phyloP scores from a whole-genome alignment of 2,329 filamentous ascomycete genomes.

The Fusarium cicatricum region DNA sequence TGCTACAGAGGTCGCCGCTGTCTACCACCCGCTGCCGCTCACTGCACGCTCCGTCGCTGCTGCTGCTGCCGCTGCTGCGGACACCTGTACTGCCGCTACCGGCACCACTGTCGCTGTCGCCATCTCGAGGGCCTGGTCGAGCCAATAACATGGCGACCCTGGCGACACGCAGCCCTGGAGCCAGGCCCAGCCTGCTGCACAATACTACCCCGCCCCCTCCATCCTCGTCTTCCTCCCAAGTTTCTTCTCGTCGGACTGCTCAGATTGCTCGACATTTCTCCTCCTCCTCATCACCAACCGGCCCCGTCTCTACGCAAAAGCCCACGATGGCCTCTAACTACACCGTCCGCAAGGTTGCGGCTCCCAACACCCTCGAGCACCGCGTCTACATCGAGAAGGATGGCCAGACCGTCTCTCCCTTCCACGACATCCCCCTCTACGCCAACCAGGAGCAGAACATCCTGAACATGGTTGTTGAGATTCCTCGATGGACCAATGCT shows the following conservation, averaged over 20 bases:
- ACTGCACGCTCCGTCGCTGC: constrained; percentile 17
- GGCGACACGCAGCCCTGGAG: constrained; percentile 37
- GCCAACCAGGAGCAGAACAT: constrained; percentile 96
- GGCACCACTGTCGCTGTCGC: constrained; percentile 21
- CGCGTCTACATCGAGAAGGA: constrained; percentile 98
- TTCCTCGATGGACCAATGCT: constrained; percentile 99
- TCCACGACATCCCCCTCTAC: constrained; percentile 98
- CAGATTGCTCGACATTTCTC: constrained; percentile 66
- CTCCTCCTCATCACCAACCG: constrained; percentile 39
- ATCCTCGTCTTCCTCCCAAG: constrained; percentile 48
- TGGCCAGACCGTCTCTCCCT: constrained; percentile 91
- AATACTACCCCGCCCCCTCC: constrained; percentile 51
- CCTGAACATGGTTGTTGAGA: constrained; percentile 99
- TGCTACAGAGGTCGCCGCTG: constrained; percentile 34
- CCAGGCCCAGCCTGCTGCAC: constrained; percentile 35
- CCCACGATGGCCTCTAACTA: constrained; percentile 69
- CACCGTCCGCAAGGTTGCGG: constrained; percentile 84
- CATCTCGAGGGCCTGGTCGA: constrained; percentile 29
- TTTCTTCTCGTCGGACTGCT: constrained; percentile 59
- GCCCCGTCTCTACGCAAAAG: constrained; percentile 21
- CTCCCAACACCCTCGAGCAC: constrained; percentile 94
- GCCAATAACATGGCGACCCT: constrained; percentile 40
- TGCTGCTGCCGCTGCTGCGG: constrained; percentile 4
- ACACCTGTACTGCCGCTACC: constrained; percentile 3
- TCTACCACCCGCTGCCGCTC: no score